Conservation (phyloP, 176 grass and related monocot genomes). For the Musa itinerans region DNA sequence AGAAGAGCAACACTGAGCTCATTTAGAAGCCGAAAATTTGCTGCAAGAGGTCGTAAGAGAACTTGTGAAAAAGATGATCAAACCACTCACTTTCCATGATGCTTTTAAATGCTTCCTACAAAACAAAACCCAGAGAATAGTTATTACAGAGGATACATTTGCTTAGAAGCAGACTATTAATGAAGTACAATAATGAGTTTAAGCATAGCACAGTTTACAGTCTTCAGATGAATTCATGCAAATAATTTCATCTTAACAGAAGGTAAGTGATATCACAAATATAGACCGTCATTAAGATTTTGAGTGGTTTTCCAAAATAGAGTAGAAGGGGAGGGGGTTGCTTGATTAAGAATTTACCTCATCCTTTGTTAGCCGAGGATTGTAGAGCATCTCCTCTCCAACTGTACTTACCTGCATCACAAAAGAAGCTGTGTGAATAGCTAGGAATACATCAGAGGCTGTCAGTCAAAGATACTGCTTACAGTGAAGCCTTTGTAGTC, state of each 20-base stretch:
- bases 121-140: neutral
- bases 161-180: neutral
- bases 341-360: constrained; percentile 35
- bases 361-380: constrained; percentile 76
- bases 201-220: too few species aligned
- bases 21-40: neutral
- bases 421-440: constrained; percentile 5
- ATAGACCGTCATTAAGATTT: neutral
- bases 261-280: neutral
- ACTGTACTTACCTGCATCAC: constrained; percentile 83
- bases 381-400: constrained; percentile 78
- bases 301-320: neutral
- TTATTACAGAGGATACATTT: constrained; percentile 1
- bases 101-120: constrained; percentile 68
- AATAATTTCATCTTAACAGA: too few species aligned
- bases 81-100: constrained; percentile 82
- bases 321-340: neutral
- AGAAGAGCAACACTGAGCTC: neutral
- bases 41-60: neutral
- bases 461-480: constrained; percentile 14
- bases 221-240: too few species aligned
- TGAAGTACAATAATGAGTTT: neutral
- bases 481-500: constrained; percentile 98
- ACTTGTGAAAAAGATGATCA: neutral
- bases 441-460: neutral